Evolutionary conservation across 2,329 filamentous ascomycete genomes (phyloP), one percentile per base, ranked within the genome.

Genomic region (Ascochyta viciae-villosae): DNA sequence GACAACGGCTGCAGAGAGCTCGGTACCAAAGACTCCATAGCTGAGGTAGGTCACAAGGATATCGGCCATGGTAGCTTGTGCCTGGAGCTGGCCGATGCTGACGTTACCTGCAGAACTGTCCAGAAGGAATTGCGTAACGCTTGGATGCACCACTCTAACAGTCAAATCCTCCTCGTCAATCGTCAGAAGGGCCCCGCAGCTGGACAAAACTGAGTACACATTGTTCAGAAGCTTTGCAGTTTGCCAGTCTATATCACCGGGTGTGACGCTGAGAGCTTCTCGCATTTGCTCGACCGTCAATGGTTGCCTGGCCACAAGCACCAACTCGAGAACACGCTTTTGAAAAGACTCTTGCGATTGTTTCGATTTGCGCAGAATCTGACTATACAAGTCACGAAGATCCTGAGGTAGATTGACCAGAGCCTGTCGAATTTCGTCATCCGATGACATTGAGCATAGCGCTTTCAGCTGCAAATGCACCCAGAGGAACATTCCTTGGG

Each of bases 201-300:
- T 63, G 29, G 55, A 47, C 38, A 69, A 26, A 34, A 62, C 57
- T 5, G 56, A 58, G 8, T 65, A 31, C 7, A 64, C 44, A 16
- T 68, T 38, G 19, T 68, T 62, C 15, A 67, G n/a, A 6, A 62
- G 7, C 15, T 31, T 61, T 2, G 64, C 57, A 7, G 60, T 40
- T 42, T 60, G 42, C 60, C 58, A 67, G 0, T 12, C 43, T 5
- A 57, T 39, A 41, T 76, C 58, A 1, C 76, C 75, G 6, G 72
- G 68, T 2, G 55, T 52, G 0, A 81, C 74, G 13, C 76, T 77
- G 0, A 78, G 45, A 5, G 76, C 76, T 65, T 80, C 77, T 16
- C 69, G 65, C 42, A 81, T 61, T 44, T 80, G 73, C 0, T 74
- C 63, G 0, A 44, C 57, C 0, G 68, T 73, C 7, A 80, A 52